phyloP scores from a whole-genome alignment of 176 grass and related monocot genomes.

The Bolboschoenus planiculmis region DNA sequence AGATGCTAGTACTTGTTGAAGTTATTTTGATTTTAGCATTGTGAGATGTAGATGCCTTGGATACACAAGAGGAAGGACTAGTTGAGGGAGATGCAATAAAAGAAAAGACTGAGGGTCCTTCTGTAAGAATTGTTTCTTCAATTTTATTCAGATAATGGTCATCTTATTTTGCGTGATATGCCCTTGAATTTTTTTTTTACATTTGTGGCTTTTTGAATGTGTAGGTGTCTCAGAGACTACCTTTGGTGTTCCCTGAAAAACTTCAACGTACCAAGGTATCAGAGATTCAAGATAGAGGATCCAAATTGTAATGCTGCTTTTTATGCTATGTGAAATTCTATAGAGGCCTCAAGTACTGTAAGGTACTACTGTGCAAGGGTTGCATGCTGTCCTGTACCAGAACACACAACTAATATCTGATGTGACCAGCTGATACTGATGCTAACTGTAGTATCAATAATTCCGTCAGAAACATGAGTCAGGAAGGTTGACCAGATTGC shows the following conservation, averaged over 20 bases:
- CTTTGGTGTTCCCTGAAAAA: conserved; percentile 80
- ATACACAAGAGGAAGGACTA: conserved; percentile 35
- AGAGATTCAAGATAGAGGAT: conserved; percentile 11
- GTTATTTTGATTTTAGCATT: conserved; percentile 10
- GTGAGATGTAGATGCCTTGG: conserved; percentile 30
- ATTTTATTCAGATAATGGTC: neutral
- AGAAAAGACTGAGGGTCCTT: conserved; percentile 7
- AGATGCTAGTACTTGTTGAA: neutral
- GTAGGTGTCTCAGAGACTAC: conserved; percentile 77
- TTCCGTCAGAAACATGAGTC: neutral
- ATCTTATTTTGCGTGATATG: conserved; percentile 13
- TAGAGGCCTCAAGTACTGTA: conserved; percentile 5
- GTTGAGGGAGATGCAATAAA: conserved; percentile 14
- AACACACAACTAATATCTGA: neutral
- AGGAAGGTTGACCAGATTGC: neutral
- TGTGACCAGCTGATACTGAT: neutral
- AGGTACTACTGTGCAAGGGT: neutral
- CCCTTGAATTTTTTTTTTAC: conserved; percentile 22
- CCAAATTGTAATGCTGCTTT: conserved; percentile 10
- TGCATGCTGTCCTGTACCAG: neutral
- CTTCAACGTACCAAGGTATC: conserved; percentile 93
- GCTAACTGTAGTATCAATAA: neutral
- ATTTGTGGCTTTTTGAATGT: conserved; percentile 22
- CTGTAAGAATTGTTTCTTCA: neutral
- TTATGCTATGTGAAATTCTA: neutral